Percentiles rank a stretch among this genome's conserved stretches.
Conservation (phyloP, 495 filamentous ascomycete species). For the Xylaria longipes region DNA sequence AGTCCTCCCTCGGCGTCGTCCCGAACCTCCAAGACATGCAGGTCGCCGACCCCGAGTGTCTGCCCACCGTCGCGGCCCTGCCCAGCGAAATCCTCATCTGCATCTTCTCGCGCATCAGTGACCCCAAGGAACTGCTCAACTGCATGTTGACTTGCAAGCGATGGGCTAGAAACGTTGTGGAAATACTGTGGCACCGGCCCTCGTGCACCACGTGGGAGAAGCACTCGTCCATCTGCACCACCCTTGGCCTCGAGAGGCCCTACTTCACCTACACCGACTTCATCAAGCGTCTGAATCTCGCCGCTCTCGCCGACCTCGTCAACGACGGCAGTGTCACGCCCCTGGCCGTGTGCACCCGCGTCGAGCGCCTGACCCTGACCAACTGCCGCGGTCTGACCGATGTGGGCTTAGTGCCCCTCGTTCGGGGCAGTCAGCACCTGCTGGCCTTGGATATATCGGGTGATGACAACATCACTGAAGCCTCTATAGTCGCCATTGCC, state of each 20-base stretch:
- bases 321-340: conserved; percentile 89
- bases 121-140: conserved; percentile 74
- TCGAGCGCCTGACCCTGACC: conserved; percentile 93
- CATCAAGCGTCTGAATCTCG: conserved; percentile 89
- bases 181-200: conserved; percentile 93
- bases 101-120: conserved; percentile 84
- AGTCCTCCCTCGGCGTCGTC: conserved; percentile 81
- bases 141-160: conserved; percentile 92
- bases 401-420: conserved; percentile 75
- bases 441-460: conserved; percentile 91
- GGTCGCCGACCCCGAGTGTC: conserved; percentile 63
- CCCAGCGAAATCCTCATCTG: conserved; percentile 94
- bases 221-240: conserved; percentile 75
- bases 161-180: conserved; percentile 93
- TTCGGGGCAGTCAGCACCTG: conserved; percentile 79
- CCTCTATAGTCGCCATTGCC: conserved; percentile 79
- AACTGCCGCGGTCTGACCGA: conserved; percentile 88
- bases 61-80: conserved; percentile 79
- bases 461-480: conserved; percentile 78
- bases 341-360: conserved; percentile 81
- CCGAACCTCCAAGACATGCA: conserved; percentile 76
- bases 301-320: conserved; percentile 73
- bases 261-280: conserved; percentile 88
- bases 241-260: conserved; percentile 70
- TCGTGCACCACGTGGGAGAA: conserved; percentile 85